These are phyloP conservation scores for Debaryomyces prosopidis DNA, from an alignment of 805 yeast genomes.

Conservation along the genomic window DNA sequence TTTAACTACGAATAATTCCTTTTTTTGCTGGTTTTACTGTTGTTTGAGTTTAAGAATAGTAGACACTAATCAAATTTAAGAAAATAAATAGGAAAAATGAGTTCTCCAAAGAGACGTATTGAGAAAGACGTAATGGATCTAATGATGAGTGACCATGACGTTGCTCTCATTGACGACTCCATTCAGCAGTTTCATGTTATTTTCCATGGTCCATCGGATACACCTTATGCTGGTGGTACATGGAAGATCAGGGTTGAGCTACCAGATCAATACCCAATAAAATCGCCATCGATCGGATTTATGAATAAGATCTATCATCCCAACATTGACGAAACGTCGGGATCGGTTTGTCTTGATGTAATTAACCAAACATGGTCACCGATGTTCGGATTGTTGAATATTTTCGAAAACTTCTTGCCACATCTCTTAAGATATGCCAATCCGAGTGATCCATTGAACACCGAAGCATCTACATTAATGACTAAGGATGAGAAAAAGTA, in stretches of 20 bases:
- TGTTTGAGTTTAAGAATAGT: neutral
- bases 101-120: slow-evolving; percentile 75
- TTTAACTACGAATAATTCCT: neutral
- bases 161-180: slow-evolving; percentile 71
- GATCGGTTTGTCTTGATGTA: slow-evolving; percentile 93
- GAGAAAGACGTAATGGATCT: slow-evolving; percentile 96
- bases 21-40: neutral
- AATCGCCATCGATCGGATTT: slow-evolving; percentile 94
- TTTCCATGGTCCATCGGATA: slow-evolving; percentile 75
- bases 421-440: slow-evolving; percentile 90
- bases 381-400: slow-evolving; percentile 87
- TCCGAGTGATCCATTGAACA: slow-evolving; percentile 90
- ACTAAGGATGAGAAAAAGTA: slow-evolving; percentile 67
- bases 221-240: slow-evolving; percentile 86
- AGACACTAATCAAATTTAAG: neutral
- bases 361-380: slow-evolving; percentile 99
- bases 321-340: slow-evolving; percentile 86
- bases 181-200: slow-evolving; percentile 83
- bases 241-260: slow-evolving; percentile 93
- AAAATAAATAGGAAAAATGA: slow-evolving; percentile 22
- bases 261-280: slow-evolving; percentile 94
- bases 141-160: slow-evolving; percentile 94
- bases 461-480: slow-evolving; percentile 83
- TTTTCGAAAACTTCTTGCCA: slow-evolving; percentile 91
- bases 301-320: slow-evolving; percentile 92